phyloP scores from a whole-genome alignment of 192 early-diverging fungal species.

The Irineochytrium annulatum region DNA sequence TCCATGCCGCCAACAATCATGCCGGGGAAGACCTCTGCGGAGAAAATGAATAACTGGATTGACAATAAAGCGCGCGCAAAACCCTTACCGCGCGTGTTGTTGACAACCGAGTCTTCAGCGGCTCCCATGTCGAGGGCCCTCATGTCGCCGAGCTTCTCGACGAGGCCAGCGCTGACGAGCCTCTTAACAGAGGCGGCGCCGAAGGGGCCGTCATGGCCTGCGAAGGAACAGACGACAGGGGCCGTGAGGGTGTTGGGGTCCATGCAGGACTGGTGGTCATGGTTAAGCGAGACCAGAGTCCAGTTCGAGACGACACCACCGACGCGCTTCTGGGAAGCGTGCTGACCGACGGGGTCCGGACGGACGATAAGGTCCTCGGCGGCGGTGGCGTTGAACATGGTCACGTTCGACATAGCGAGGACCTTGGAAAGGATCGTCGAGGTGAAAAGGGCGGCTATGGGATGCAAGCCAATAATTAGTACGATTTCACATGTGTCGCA shows the following conservation, averaged over 20 bases:
- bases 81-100: slow-evolving; percentile 43
- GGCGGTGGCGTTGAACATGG: slow-evolving; percentile 72
- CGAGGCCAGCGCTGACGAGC: slow-evolving; percentile 52
- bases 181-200: slow-evolving; percentile 67
- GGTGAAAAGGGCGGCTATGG: slow-evolving; percentile 62
- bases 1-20: slow-evolving; percentile 73
- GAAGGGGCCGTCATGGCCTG: slow-evolving; percentile 62
- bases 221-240: slow-evolving; percentile 62
- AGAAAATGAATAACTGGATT: no score
- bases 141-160: slow-evolving; percentile 58
- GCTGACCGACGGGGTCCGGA: slow-evolving; percentile 27
- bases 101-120: slow-evolving; percentile 64
- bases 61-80: no score
- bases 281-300: slow-evolving; percentile 58
- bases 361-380: slow-evolving; percentile 69
- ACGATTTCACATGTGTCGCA: no score
- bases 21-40: slow-evolving; percentile 59
- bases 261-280: slow-evolving; percentile 59
- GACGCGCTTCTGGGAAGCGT: slow-evolving; percentile 47
- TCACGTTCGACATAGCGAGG: slow-evolving; percentile 58
- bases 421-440: slow-evolving; percentile 67
- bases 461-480: neutral
- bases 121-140: slow-evolving; percentile 64
- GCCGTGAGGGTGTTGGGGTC: slow-evolving; percentile 67
- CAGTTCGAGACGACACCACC: slow-evolving; percentile 73